Percentiles rank a stretch among this genome's conserved stretches.
phyloP scores from a whole-genome alignment of 1,139 yeast genomes.

The Taphrina populina region DNA sequence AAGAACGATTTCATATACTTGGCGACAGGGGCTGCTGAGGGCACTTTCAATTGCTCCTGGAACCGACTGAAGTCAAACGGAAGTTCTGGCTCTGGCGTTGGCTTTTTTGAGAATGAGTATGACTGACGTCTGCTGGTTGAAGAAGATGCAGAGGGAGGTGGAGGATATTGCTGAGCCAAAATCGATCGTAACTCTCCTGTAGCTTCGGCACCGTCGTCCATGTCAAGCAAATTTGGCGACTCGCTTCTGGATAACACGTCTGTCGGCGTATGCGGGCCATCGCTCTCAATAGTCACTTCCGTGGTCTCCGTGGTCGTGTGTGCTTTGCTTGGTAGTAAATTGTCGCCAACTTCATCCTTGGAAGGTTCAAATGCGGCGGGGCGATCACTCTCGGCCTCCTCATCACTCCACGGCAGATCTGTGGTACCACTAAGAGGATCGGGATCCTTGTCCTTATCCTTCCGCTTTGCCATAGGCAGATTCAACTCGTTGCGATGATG shows the following conservation, averaged over 20 bases:
- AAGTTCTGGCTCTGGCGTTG: constrained; percentile 40
- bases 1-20: constrained; percentile 69
- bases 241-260: constrained; percentile 1
- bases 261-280: constrained; percentile 26
- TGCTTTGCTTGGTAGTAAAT: constrained; percentile 1
- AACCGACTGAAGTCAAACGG: constrained; percentile 83
- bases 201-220: constrained; percentile 5
- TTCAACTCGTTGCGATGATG: too few species aligned
- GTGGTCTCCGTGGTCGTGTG: constrained; percentile 21
- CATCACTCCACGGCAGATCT: constrained; percentile 2
- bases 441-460: too few species aligned
- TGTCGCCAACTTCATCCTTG: neutral
- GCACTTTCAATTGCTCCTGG: constrained; percentile 65
- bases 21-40: constrained; percentile 84
- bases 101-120: constrained; percentile 31
- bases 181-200: constrained; percentile 21
- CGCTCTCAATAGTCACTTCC: constrained; percentile 15
- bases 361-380: constrained; percentile 2
- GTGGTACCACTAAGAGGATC: too few species aligned
- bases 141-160: constrained; percentile 17
- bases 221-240: constrained; percentile 7
- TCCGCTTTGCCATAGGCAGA: too few species aligned
- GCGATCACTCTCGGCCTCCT: neutral
- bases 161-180: constrained; percentile 26
- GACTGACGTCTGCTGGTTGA: constrained; percentile 24